Base-by-base conservation (phyloP, 2,329 filamentous ascomycete genomes). In the Penicillium psychrosexuale region DNA sequence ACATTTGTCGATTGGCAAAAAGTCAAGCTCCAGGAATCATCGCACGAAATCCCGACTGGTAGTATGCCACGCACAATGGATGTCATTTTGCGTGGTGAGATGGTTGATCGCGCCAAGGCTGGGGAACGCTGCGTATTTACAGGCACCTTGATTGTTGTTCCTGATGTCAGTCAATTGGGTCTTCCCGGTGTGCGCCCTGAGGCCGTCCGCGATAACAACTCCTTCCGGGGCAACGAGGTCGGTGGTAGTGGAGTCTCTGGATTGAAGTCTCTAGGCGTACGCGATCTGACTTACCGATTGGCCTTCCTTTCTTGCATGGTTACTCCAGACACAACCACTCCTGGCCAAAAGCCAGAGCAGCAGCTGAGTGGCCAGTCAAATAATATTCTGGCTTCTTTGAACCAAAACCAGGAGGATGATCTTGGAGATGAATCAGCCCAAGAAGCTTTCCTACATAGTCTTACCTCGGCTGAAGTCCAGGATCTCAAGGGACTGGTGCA, bases 1-100 rank as follows among this genome's bases (percentile, higher is more conserved):
- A 97, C 92, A 0, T 99, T 99, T 71, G 89, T 99, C 58, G 94
- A 99, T 76, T 99, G 94, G 94, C 94, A 99, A 72, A 97, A 97
- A 73, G 91, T 97, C 24, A 89, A 95, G 60, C 91, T 97, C 58
- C 94, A 99, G 75, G 94, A 99, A 75, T 99, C 97, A 77, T 96
- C 91, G 63, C 93, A 93, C 4, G 94, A 99, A 72, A 99, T 99
- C 36, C 94, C 94, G 0, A 99, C 94, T 0, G 94, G 94, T 51
- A 97, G 92, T 76, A 99, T 99, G 94, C 94, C 94, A 24, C 84
- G 94, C 56, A 99, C 94, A 3, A 94, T 99, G 84, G 94, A 99
- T 68, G 89, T 99, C 39, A 97, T 99, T 63, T 76, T 99, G 33
- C 87, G 94, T 57, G 94, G 94, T 68, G 94, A 99, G 72, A 97